Base-by-base conservation (phyloP, 2,329 filamentous ascomycete species). In the Rhexocercosporidium sp. region DNA sequence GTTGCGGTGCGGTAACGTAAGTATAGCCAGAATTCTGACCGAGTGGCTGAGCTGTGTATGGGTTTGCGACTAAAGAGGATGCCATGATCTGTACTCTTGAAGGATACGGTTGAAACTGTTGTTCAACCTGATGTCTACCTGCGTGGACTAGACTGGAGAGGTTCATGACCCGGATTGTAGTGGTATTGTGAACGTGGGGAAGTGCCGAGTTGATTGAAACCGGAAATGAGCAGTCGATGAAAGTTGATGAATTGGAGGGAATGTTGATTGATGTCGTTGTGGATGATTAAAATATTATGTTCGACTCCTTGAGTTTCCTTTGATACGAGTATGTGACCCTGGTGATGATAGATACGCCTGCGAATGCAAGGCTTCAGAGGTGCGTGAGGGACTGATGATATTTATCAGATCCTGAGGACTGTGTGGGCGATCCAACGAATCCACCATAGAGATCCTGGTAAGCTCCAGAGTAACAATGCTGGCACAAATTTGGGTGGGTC, bases 401-500 rank as follows among this genome's bases (percentile, higher is more conserved):
- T 80, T 80, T 80, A 81, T 79, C 77, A 83, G 83, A 84, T 84
- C 82, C 83, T 80, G 79, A 78, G 79, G 76, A 76, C 77, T 80
- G 79, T 78, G 78, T 79, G 78, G 82, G 79, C 79, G 82, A 84
- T 84, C 82, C 80, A 81, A 82, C 78, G 78, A 83, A 83, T 82
- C 82, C 80, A 80, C 79, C 78, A 77, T 60, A 79, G 75, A 78
- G 79, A 84, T 82, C 82, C 82, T 79, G 80, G 81, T 77, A 74
- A 71, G 71, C 76, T 78, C 76, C 79, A 78, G 80, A 76, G 77
- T 77, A 79, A 78, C 79, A 82, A 71, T 73, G 80, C 80, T 84
- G 82, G 85, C 82, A 85, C 82, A 83, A 84, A 83, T 84, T 79
- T 79, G 78, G 79, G 83, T 85, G 83, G 83, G 82, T 72, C 68